phyloP scores from a whole-genome alignment of 2,329 filamentous ascomycete genomes.

The Colletotrichum karsti region DNA sequence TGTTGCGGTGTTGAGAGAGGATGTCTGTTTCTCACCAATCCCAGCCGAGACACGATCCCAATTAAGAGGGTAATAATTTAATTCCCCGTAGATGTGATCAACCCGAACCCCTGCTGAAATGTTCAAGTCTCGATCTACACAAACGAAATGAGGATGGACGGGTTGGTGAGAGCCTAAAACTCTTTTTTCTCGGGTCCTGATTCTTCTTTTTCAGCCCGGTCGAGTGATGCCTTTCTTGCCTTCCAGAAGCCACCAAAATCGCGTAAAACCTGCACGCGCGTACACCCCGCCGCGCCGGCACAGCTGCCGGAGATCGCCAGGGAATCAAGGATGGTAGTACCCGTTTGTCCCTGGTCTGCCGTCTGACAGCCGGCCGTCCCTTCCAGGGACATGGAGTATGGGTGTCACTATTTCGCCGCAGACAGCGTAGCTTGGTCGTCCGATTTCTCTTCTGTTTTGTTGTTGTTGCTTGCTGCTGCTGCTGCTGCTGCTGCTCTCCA shows the following conservation, averaged over 20 bases:
- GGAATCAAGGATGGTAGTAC: slow-evolving; percentile 9
- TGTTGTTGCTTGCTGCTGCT: neutral
- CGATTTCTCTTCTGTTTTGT: neutral
- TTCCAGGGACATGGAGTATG: neutral
- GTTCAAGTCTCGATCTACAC: neutral
- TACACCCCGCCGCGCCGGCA: slow-evolving; percentile 25
- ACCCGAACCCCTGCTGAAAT: neutral
- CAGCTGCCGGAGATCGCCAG: slow-evolving; percentile 19
- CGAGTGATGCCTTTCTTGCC: neutral
- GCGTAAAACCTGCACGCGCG: slow-evolving; percentile 13
- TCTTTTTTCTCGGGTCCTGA: neutral
- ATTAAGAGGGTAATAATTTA: neutral
- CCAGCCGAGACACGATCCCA: neutral
- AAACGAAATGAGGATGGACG: slow-evolving; percentile 25
- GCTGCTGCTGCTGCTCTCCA: neutral
- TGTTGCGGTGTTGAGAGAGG: neutral
- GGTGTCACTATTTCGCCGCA: neutral
- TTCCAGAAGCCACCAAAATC: neutral
- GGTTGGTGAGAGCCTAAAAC: neutral
- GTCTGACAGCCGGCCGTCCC: neutral
- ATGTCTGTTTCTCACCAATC: neutral
- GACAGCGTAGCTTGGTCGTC: neutral
- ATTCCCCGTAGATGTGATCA: slow-evolving; percentile 8
- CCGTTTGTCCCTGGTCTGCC: slow-evolving; percentile 4
- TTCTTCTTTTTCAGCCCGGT: neutral